Conservation (phyloP, 2,329 filamentous ascomycete species). For the Tolypocladium capitatum region DNA sequence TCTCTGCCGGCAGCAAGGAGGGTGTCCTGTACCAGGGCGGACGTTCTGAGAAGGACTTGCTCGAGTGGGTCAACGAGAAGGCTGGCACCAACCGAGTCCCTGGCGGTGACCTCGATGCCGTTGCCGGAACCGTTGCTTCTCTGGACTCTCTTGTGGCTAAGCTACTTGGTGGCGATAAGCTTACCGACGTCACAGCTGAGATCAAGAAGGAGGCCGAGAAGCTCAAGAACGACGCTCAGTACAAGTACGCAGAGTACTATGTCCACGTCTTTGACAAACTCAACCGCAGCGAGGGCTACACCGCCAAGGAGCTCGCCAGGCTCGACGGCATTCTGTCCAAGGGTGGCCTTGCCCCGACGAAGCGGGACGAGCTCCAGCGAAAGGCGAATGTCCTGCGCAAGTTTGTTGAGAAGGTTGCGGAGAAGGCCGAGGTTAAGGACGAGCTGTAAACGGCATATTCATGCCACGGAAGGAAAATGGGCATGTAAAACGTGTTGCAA, state of each 20-base stretch:
- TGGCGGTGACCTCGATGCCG: constrained; percentile 66
- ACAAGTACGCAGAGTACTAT: constrained; percentile 89
- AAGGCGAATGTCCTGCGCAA: constrained; percentile 79
- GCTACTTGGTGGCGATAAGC: constrained; percentile 49
- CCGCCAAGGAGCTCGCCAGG: constrained; percentile 71
- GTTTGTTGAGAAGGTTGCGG: constrained; percentile 52
- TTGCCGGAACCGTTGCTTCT: constrained; percentile 68
- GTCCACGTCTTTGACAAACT: constrained; percentile 82
- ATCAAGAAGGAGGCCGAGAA: constrained; percentile 56
- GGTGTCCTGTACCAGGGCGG: constrained; percentile 59
- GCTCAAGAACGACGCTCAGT: constrained; percentile 46
- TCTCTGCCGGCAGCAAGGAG: constrained; percentile 70
- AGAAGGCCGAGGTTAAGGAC: constrained; percentile 28
- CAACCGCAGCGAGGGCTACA: constrained; percentile 62
- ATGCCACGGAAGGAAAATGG: background rate
- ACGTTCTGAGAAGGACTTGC: constrained; percentile 62
- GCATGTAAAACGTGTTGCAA: background rate
- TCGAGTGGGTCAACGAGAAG: constrained; percentile 78
- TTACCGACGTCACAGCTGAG: constrained; percentile 55
- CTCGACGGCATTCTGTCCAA: constrained; percentile 72
- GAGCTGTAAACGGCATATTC: constrained; percentile 20
- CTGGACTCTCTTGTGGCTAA: constrained; percentile 67
- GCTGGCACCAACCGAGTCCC: constrained; percentile 71
- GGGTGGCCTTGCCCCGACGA: constrained; percentile 71
- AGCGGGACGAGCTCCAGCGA: constrained; percentile 75